Conservation (phyloP, 352 stramenopile species). For the Phytophthora boehmeriae region DNA sequence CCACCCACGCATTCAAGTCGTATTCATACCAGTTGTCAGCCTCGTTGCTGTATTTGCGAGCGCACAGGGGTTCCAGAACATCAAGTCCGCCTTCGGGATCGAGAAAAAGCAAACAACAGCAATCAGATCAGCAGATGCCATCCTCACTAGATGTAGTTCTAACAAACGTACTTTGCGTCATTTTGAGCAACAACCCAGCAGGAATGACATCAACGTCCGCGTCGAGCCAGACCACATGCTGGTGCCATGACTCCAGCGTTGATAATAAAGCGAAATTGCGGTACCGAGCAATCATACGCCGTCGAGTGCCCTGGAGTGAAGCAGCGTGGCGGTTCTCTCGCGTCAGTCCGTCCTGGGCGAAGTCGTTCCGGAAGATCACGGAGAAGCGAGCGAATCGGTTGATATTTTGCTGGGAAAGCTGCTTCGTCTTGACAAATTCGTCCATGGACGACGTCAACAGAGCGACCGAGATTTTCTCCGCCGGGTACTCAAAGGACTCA, state of each 20-base stretch:
- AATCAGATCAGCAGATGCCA: too few species aligned
- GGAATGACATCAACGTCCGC: conserved; percentile 42
- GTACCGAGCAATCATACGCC: conserved; percentile 49
- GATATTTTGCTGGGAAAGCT: conserved; percentile 20
- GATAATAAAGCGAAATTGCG: conserved; percentile 44
- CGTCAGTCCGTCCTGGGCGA: conserved; percentile 19
- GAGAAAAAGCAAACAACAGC: neutral
- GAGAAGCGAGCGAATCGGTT: conserved; percentile 29
- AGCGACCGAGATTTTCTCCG: conserved; percentile 33
- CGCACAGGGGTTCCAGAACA: conserved; percentile 23
- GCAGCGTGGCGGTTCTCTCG: conserved; percentile 37
- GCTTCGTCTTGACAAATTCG: conserved; percentile 28
- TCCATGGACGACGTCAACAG: conserved; percentile 38
- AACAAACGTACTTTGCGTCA: conserved; percentile 25
- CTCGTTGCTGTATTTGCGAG: neutral
- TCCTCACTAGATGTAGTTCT: too few species aligned
- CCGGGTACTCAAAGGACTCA: conserved; percentile 25
- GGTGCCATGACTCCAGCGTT: conserved; percentile 41
- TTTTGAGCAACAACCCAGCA: conserved; percentile 30
- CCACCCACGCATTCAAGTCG: conserved; percentile 28
- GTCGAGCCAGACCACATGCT: conserved; percentile 52
- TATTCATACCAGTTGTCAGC: conserved; percentile 12
- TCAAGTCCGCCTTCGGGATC: conserved; percentile 6
- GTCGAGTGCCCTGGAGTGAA: conserved; percentile 24
- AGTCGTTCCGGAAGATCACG: conserved; percentile 45